Evolutionary conservation across 139 green algal genomes (phyloP), one percentile per base, ranked within the genome.

Genomic region (Microglena sp.): DNA sequence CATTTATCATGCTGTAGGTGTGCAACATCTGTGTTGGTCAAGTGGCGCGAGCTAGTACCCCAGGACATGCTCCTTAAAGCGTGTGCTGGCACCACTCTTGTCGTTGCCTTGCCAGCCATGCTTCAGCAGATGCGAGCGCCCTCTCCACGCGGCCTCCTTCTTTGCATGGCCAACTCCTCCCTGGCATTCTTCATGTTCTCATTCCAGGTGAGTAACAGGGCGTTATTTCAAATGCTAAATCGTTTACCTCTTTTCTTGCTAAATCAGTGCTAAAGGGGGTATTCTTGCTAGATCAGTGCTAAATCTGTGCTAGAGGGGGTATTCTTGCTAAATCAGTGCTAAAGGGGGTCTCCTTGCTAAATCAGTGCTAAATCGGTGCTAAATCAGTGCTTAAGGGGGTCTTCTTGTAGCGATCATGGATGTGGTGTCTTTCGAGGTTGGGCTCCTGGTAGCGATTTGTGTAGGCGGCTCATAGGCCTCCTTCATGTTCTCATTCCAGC

Each of bases 101-200:
- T 68, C 0, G 82, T 76, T 0, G 61, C 70, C 18, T 31, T 78
- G 26, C 89, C 89, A 7, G 72, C 67, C 32, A 86, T 91, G 76
- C 21, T 84, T 18, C 77, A 92, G 32, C 60, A 70, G 40, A 58
- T 75, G 4, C 5, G 8, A 4, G 45, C 53, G 2, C 88, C 89
- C 2, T 82, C 74, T 4, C 22, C 27, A 2, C 32, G 46, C 7
- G 89, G 89, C 4, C 72, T 99, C 55, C 60, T 96, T 27, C 56
- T 89, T 21, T 82, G 66, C 73, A 81, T 97, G 79, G 78, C 84
- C 57, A 94, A 92, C 86, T 82, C 46, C 30, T 69, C 81, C 4
- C 73, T 96, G 26, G 73, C 83, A 1, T 99, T 98, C 80, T 99
- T 88, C 83, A 83, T 98, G 68, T 96, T 99, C 69, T 87, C 87